Conservation (phyloP, 129 eudicot species). For the Escallonia rubra region DNA sequence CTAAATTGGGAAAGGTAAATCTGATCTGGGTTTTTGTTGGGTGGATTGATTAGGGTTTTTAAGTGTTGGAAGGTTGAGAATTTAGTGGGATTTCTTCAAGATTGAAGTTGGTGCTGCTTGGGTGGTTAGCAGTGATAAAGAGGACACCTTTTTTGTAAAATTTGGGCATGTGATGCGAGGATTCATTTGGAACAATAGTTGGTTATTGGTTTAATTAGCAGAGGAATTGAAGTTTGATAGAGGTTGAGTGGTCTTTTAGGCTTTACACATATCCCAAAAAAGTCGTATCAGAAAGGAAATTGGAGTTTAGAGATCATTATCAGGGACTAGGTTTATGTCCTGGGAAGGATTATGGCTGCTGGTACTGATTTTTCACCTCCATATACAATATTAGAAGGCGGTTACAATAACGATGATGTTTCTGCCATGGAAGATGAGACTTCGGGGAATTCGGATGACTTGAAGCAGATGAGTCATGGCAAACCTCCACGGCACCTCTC, state of each 20-base stretch:
- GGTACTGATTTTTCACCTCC: constrained; percentile 54
- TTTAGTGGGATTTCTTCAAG: neutral
- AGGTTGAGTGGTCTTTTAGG: neutral
- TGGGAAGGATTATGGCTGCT: constrained; percentile 56
- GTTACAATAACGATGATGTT: constrained; percentile 31
- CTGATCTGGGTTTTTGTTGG: constrained; percentile 12
- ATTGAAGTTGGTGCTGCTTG: neutral
- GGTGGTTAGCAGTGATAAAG: neutral
- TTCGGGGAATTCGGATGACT: constrained; percentile 38
- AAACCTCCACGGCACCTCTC: constrained; percentile 63
- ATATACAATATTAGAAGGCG: constrained; percentile 38
- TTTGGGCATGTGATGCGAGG: neutral
- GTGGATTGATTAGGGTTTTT: constrained; percentile 15
- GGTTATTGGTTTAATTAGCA: too few relatives aligned
- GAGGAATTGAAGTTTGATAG: neutral
- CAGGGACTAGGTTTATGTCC: constrained; percentile 20
- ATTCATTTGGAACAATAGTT: too few relatives aligned
- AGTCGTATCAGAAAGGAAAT: neutral
- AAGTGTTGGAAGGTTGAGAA: constrained; percentile 4
- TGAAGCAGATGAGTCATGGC: constrained; percentile 38
- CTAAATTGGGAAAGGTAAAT: constrained; percentile 2
- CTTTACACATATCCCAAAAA: neutral
- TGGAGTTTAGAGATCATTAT: constrained; percentile 6
- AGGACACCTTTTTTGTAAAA: neutral
- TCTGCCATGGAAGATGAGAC: constrained; percentile 40